These are phyloP conservation scores for Arthrobotrys iridis DNA, from an alignment of 2,329 filamentous ascomycete species.

Conservation along the genomic window DNA sequence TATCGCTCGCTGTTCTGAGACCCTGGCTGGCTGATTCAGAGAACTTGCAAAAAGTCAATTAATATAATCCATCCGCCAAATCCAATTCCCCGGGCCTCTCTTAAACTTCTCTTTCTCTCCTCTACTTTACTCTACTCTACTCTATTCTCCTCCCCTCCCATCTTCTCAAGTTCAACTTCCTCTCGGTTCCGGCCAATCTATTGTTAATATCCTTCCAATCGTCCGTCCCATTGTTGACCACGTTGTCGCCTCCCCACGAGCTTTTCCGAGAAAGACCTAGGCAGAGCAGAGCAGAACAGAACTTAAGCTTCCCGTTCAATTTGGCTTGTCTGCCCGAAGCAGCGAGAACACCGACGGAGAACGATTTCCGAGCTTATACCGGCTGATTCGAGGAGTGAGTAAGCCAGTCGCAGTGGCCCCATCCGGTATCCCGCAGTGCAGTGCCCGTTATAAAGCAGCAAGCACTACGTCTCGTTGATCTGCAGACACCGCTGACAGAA, in stretches of 20 bases:
- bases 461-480: not conserved
- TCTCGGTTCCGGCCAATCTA: not conserved
- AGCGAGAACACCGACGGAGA: not conserved
- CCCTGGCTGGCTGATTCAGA: conserved; percentile 6
- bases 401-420: not conserved
- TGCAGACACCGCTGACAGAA: conserved; percentile 6
- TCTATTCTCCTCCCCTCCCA: not conserved
- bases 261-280: conserved; percentile 10
- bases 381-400: conserved; percentile 24
- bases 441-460: no score
- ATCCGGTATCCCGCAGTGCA: no score
- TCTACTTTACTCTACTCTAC: not conserved
- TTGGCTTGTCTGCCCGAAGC: not conserved
- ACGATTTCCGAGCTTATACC: not conserved
- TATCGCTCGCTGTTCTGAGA: not conserved
- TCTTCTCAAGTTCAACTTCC: not conserved
- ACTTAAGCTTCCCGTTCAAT: not conserved
- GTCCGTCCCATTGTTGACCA: no score
- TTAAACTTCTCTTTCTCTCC: not conserved
- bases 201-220: conserved; percentile 2
- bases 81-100: not conserved
- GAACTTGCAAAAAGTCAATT: not conserved
- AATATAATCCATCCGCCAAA: not conserved
- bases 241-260: not conserved
- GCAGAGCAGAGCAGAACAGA: not conserved